phyloP scores from a whole-genome alignment of 1,284 basidiomycete species.

The Gymnopus androsaceus region DNA sequence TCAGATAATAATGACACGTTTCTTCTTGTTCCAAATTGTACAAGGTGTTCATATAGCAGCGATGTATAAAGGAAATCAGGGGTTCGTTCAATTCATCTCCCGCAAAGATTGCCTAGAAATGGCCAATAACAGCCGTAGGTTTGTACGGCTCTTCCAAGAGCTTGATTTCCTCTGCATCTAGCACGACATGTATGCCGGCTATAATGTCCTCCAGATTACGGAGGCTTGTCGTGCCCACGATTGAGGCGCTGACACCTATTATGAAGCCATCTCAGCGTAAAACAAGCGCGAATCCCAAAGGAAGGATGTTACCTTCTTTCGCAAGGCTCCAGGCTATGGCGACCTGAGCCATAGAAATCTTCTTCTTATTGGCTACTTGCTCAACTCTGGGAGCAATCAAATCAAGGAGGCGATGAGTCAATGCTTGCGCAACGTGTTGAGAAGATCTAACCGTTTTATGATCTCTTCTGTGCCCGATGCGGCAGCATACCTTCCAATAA shows the following conservation, averaged over 20 bases:
- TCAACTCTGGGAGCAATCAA: slow-evolving; percentile 5
- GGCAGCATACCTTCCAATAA: slow-evolving; percentile 5
- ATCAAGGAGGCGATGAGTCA: neutral
- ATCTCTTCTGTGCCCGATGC: slow-evolving; percentile 8
- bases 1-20: no score
- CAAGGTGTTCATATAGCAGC: no score
- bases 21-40: no score
- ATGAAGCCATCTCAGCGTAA: neutral
- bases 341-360: slow-evolving; percentile 15
- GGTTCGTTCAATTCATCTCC: neutral
- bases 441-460: neutral
- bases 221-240: slow-evolving; percentile 22
- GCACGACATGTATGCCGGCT: slow-evolving; percentile 19
- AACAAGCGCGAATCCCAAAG: neutral
- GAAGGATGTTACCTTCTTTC: slow-evolving; percentile 2
- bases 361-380: slow-evolving; percentile 14
- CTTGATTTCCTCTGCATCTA: slow-evolving; percentile 25
- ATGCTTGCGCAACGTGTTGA: neutral
- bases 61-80: no score
- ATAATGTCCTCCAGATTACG: slow-evolving; percentile 18
- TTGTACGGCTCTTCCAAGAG: slow-evolving; percentile 15
- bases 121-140: slow-evolving; percentile 4
- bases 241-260: slow-evolving; percentile 21
- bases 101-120: neutral
- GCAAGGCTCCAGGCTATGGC: slow-evolving; percentile 13